Conservation (phyloP, 441 rosid species). For the Arabidopsis lyrata region DNA sequence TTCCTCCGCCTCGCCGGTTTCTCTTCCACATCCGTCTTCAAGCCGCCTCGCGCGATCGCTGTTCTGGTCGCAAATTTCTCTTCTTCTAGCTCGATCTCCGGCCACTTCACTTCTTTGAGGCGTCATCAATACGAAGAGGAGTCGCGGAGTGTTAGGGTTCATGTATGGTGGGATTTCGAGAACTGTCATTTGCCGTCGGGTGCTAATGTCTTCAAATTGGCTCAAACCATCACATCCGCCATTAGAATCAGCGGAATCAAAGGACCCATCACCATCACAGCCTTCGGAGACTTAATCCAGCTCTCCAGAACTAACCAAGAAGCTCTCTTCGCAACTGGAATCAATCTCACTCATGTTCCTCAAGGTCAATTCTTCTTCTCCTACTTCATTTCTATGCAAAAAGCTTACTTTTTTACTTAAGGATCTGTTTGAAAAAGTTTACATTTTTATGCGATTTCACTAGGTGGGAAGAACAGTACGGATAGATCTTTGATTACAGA, state of each 20-base stretch:
- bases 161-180: conserved; percentile 99
- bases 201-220: conserved; percentile 64
- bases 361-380: conserved; percentile 47
- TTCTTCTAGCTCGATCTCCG: conserved; percentile 3
- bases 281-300: conserved; percentile 79
- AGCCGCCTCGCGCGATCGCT: conserved; percentile 27
- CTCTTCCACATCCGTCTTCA: not conserved
- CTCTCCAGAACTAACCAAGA: conserved; percentile 74
- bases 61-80: conserved; percentile 55
- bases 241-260: conserved; percentile 76
- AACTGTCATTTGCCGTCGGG: conserved; percentile 71
- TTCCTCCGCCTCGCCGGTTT: conserved; percentile 28
- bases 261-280: conserved; percentile 88
- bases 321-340: conserved; percentile 80
- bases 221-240: conserved; percentile 64
- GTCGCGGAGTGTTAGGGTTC: conserved; percentile 63
- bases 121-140: conserved; percentile 51
- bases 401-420: not conserved
- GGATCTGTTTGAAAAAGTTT: not conserved
- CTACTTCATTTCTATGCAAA: not conserved
- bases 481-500: conserved; percentile 75
- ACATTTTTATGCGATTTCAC: conserved; percentile 18
- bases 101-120: conserved; percentile 29
- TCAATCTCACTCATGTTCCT: conserved; percentile 76
- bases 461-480: conserved; percentile 85